phyloP scores from a whole-genome alignment of 2,329 filamentous ascomycete genomes.

The Rhexocercosporidium sp. region DNA sequence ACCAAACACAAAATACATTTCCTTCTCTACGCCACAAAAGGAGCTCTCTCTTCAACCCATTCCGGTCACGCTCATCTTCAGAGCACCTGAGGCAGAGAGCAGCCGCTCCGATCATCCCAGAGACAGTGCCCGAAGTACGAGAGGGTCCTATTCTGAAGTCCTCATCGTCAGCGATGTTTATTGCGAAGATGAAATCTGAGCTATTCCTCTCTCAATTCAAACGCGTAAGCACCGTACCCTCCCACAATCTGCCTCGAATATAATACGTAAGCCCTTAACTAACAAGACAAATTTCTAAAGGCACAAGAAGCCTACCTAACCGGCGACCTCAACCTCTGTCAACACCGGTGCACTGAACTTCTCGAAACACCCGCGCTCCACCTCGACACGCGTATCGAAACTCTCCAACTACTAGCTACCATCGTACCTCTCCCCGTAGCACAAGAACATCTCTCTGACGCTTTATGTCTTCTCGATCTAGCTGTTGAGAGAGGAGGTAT shows the following conservation, averaged over 20 bases:
- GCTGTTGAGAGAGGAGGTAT: conserved; percentile 6
- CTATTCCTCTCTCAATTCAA: conserved; percentile 14
- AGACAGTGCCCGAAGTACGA: neutral
- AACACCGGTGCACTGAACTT: conserved; percentile 8
- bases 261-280: neutral
- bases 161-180: conserved; percentile 14
- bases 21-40: neutral
- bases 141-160: conserved; percentile 2
- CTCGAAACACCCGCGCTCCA: conserved; percentile 9
- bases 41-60: neutral
- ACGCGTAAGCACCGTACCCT: conserved; percentile 4
- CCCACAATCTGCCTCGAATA: neutral
- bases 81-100: neutral
- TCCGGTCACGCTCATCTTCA: neutral
- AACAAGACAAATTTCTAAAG: neutral
- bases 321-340: conserved; percentile 4
- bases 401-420: conserved; percentile 8
- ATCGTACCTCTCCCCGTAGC: conserved; percentile 1
- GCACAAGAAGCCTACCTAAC: conserved; percentile 18
- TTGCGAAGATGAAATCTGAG: conserved; percentile 11
- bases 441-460: neutral
- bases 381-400: conserved; percentile 12
- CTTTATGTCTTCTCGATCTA: conserved; percentile 2
- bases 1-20: neutral
- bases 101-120: neutral